These are phyloP conservation scores for Tolypocladium nubicola DNA, from an alignment of 2,329 filamentous ascomycete genomes.

Conservation along the genomic window DNA sequence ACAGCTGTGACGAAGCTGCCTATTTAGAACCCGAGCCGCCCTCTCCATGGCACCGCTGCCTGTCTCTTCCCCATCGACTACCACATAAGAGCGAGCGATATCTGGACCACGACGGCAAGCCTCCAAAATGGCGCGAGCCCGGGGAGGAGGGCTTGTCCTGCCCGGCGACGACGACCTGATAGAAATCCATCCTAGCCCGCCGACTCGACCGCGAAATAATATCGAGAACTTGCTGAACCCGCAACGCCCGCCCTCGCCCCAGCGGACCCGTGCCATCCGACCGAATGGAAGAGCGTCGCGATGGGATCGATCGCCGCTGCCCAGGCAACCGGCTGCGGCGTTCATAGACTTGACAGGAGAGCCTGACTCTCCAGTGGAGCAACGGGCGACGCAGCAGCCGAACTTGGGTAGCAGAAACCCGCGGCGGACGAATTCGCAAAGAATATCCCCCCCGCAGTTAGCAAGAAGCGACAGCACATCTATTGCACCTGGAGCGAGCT, in stretches of 20 bases:
- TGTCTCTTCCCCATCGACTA: background rate
- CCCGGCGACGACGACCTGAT: constrained; percentile 22
- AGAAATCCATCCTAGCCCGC: constrained; percentile 17
- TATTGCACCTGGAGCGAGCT: constrained; percentile 18
- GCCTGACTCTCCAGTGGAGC: constrained; percentile 33
- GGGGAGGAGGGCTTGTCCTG: constrained; percentile 5
- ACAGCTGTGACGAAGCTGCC: background rate
- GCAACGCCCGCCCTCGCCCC: background rate
- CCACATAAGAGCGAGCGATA: background rate
- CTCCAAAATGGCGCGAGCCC: constrained; percentile 8
- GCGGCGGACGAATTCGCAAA: constrained; percentile 29
- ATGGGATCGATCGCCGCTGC: background rate
- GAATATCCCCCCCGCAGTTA: constrained; percentile 29
- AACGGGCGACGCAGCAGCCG: constrained; percentile 18
- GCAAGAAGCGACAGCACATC: constrained; percentile 34
- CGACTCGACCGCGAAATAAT: background rate
- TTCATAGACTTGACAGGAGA: constrained; percentile 42
- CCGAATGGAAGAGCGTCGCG: background rate
- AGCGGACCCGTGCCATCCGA: background rate
- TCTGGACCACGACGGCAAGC: background rate
- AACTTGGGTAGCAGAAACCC: constrained; percentile 20
- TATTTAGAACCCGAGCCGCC: background rate
- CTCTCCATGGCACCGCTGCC: background rate
- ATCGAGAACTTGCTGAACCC: constrained; percentile 7
- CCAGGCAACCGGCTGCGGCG: constrained; percentile 8